phyloP scores from a whole-genome alignment of 192 early-diverging fungal species.

The Phlyctochytrium planicorne region DNA sequence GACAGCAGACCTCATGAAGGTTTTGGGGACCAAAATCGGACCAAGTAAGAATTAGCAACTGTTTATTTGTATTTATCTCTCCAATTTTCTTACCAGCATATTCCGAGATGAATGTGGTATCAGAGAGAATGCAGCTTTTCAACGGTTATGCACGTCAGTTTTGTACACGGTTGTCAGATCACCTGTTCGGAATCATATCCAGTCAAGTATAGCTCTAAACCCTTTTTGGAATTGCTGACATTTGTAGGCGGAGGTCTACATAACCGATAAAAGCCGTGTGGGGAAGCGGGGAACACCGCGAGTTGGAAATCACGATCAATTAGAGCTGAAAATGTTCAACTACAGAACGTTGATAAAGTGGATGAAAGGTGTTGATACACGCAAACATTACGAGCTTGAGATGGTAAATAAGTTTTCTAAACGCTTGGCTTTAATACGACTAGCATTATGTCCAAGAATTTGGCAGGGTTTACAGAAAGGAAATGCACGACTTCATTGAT shows the following conservation, averaged over 20 bases:
- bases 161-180: conserved; percentile 40
- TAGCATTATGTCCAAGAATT: conserved; percentile 45
- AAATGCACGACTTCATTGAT: conserved; percentile 49
- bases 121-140: conserved; percentile 39
- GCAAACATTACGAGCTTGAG: conserved; percentile 55
- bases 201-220: conserved; percentile 1
- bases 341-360: conserved; percentile 48
- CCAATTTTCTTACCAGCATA: no score
- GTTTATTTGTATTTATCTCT: no score
- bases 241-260: conserved; percentile 1
- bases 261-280: conserved; percentile 11
- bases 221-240: background rate
- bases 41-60: no score
- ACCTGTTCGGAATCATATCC: conserved; percentile 21
- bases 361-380: conserved; percentile 52
- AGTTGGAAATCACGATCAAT: conserved; percentile 39
- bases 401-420: conserved; percentile 37
- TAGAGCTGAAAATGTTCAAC: conserved; percentile 45
- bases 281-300: conserved; percentile 13
- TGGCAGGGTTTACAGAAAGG: conserved; percentile 34
- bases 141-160: conserved; percentile 47
- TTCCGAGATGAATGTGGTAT: conserved; percentile 41
- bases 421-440: background rate
- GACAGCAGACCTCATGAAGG: conserved; percentile 30
- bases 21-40: conserved; percentile 34